These are phyloP conservation scores for Hypoxylon sp. DNA, from an alignment of 2,329 filamentous ascomycete species.

Conservation along the genomic window DNA sequence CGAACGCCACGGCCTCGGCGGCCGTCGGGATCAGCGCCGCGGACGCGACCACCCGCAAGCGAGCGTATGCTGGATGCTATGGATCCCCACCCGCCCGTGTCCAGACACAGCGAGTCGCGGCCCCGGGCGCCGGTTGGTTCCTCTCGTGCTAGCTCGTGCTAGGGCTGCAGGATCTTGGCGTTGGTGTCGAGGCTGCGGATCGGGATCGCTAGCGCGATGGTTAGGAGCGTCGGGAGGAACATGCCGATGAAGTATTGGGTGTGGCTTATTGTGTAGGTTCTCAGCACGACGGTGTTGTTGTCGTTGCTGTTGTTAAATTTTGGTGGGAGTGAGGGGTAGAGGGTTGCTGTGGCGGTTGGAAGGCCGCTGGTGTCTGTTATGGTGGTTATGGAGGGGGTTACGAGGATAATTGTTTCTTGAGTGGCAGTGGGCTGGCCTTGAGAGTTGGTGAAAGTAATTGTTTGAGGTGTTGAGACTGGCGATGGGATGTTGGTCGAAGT, in stretches of 20 bases:
- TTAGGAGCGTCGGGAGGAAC: constrained; percentile 37
- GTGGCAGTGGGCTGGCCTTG: constrained; percentile 34
- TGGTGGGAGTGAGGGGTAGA: constrained; percentile 26
- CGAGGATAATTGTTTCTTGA: constrained; percentile 24
- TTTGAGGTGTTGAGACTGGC: constrained; percentile 31
- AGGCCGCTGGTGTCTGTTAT: constrained; percentile 32
- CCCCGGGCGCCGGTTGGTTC: constrained; percentile 42
- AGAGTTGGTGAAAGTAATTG: constrained; percentile 33
- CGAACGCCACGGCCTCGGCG: constrained; percentile 44
- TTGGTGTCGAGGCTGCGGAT: constrained; percentile 40
- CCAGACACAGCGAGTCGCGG: constrained; percentile 44
- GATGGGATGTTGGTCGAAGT: constrained; percentile 26
- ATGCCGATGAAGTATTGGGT: constrained; percentile 39
- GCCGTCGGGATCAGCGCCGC: constrained; percentile 45
- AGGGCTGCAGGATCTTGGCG: constrained; percentile 47
- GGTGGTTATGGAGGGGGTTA: constrained; percentile 27
- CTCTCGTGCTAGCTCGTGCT: constrained; percentile 48
- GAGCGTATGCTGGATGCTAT: constrained; percentile 37
- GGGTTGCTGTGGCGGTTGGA: constrained; percentile 36
- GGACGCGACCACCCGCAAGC: constrained; percentile 38
- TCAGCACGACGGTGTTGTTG: constrained; percentile 1
- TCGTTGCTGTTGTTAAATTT: neutral
- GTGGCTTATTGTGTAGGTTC: constrained; percentile 22
- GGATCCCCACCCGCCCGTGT: constrained; percentile 38
- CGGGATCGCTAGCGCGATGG: constrained; percentile 34